These are phyloP conservation scores for Neonectria punicea DNA, from an alignment of 2,329 filamentous ascomycete species.

Conservation along the genomic window DNA sequence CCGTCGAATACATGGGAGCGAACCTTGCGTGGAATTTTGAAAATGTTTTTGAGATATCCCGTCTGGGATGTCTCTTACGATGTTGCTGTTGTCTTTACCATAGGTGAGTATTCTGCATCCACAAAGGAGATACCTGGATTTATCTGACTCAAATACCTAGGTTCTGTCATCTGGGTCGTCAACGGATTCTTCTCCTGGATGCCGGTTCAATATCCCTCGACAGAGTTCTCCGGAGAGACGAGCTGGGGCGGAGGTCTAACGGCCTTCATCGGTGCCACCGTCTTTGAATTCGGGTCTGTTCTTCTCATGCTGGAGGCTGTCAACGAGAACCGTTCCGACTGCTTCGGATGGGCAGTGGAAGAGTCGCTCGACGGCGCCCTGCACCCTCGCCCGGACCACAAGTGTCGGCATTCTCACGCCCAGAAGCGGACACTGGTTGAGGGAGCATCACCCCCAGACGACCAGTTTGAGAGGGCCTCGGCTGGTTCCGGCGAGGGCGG, in stretches of 20 bases:
- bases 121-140: background rate
- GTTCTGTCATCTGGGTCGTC: conserved; percentile 63
- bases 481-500: conserved; percentile 13
- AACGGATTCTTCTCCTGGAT: conserved; percentile 74
- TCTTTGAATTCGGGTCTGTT: conserved; percentile 73
- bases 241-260: conserved; percentile 68
- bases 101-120: conserved; percentile 41
- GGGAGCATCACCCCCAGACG: conserved; percentile 1
- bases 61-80: conserved; percentile 57
- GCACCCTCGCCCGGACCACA: conserved; percentile 22
- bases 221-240: conserved; percentile 64
- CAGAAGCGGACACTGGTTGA: conserved; percentile 38
- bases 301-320: conserved; percentile 74
- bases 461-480: background rate
- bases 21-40: conserved; percentile 44
- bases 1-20: conserved; percentile 43
- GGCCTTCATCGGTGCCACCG: conserved; percentile 73
- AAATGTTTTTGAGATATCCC: conserved; percentile 51
- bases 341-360: conserved; percentile 76
- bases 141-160: conserved; percentile 28
- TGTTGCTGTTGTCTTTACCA: conserved; percentile 52
- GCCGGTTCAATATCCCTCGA: conserved; percentile 63
- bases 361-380: conserved; percentile 33
- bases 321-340: conserved; percentile 72
- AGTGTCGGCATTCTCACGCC: conserved; percentile 43